Conservation (phyloP, 2,329 filamentous ascomycete genomes). For the Apiospora rasikravindrae region DNA sequence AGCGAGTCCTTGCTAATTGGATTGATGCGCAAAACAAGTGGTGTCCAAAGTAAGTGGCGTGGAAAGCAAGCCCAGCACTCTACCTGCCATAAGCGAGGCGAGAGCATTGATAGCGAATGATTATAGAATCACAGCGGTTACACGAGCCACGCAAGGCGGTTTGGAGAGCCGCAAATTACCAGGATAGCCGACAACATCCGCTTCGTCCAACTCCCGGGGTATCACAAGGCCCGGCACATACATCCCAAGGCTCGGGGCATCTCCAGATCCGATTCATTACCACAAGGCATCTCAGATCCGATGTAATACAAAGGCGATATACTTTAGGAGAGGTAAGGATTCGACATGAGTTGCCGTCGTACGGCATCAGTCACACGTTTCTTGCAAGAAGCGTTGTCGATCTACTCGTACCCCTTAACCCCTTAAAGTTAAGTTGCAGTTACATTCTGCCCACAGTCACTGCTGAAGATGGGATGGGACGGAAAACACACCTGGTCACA, state of each 20-base stretch:
- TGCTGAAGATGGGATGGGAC: not conserved
- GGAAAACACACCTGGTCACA: not conserved
- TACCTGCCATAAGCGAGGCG: too few relatives aligned
- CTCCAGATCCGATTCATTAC: not conserved
- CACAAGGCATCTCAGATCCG: not conserved
- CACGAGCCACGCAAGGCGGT: not conserved
- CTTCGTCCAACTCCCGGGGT: not conserved
- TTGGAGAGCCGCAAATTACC: not conserved
- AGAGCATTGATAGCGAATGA: not conserved
- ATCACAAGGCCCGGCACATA: not conserved
- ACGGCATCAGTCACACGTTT: not conserved
- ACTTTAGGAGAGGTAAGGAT: not conserved
- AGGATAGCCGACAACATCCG: not conserved
- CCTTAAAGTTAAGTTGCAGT: not conserved
- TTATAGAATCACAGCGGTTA: not conserved
- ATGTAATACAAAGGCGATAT: not conserved
- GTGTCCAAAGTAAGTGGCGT: not conserved
- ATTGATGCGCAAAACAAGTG: not conserved
- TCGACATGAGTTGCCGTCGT: not conserved
- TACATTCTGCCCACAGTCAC: slow-evolving; percentile 1
- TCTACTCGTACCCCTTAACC: not conserved
- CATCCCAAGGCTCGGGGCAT: not conserved
- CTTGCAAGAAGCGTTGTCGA: not conserved
- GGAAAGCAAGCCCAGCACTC: too few relatives aligned
- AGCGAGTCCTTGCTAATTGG: too few relatives aligned